Base-by-base conservation (phyloP, 164 flowering plant species). In the Taxillus chinensis region DNA sequence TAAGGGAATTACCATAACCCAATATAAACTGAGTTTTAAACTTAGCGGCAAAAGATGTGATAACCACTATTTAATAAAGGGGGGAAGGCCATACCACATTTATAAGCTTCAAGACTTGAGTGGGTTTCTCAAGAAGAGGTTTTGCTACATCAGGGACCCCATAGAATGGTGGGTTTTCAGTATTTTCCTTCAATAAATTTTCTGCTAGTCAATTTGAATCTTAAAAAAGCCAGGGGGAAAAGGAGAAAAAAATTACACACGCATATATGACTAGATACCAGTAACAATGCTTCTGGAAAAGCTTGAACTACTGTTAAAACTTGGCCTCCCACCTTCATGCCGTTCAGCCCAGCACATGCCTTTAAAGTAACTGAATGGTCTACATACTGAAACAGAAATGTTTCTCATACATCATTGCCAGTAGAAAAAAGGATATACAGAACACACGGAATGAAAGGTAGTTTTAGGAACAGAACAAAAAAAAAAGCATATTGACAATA, bases 321-420 rank as follows among this genome's bases (percentile, higher is more conserved):
- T 77, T 75, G 72, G 55, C 98, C 99, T 60, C 90, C 96, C 61
- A 95, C 70, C 78, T 78, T 95, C 90, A 95, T 83, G 60, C 99
- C 99, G 79, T 84, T 87, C 71, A 95, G 72, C 52, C 92, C 98
- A 67, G 96, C 93, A 77, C 96, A 89, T 48, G 98, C 99, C 76
- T 85, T 95, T 27, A 65, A 73, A 62, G 96, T 85, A 59, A 86
- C 72, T 60, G 90, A 82, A 15, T 78, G 86, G 72, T 95, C 99
- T 46, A 73, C 73, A 77, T 87, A 95, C 99, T 95, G 95, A 54
- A 65, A 67, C 55, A 70, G 5, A 5, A 41, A 43, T 42, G 55
- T 27, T 49, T 5, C 15, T 50, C 43, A 27, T 45, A 50, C 39
- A 39, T 16, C 12, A 42, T 2, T 43, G 55, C 64, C 50, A 58